Evolutionary conservation across 805 yeast species (phyloP), one percentile per base, ranked within the genome.

Genomic region (Suhomyces canberraensis): DNA sequence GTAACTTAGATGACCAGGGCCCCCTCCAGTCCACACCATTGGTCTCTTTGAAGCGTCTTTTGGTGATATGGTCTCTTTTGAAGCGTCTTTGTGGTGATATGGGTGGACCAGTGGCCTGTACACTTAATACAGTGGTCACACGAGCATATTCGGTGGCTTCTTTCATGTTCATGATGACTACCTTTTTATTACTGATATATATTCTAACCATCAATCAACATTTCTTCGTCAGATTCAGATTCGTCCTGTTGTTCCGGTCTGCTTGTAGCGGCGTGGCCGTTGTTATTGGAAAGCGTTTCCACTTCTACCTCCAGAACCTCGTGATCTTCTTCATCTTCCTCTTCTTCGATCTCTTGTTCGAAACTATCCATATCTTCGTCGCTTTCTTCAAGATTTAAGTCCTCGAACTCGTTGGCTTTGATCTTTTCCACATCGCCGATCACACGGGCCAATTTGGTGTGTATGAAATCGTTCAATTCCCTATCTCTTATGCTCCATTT

Each of bases 401-500:
- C 59, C 29, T 61, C 66, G 22, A 45, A 35, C 35, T 64, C 68
- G 29, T 43, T 51, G 27, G 48, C 43, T 32, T 53, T 54, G 33
- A 63, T 56, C 19, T 50, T 48, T 15, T 54, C 57, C 9, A 65
- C 61, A 13, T 57, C 60, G 5, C 44, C 47, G 7, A 64, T 38
- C 1, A 61, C 51, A n/a, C 37, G 41, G 1, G 44, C 34, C 26
- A 67, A 50, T 27, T 56, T 55, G 2, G 47, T 47, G 4, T 50
- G 44, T 31, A 68, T 35, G 36, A 68, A 67, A 28, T 50, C 50
- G 11, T 52, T 48, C 39, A 68, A 52, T 9, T 47, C 46, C 15
- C 51, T 41, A 41, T 64, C 68, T 30, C 70, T 47, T 8, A 49
- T 32, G 11, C 51, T 52, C 73, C 73, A 68, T 40, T 58, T 59